Base-by-base conservation (phyloP, 2,329 filamentous ascomycete species). In the Neophaeococcomyces mojaviensis region DNA sequence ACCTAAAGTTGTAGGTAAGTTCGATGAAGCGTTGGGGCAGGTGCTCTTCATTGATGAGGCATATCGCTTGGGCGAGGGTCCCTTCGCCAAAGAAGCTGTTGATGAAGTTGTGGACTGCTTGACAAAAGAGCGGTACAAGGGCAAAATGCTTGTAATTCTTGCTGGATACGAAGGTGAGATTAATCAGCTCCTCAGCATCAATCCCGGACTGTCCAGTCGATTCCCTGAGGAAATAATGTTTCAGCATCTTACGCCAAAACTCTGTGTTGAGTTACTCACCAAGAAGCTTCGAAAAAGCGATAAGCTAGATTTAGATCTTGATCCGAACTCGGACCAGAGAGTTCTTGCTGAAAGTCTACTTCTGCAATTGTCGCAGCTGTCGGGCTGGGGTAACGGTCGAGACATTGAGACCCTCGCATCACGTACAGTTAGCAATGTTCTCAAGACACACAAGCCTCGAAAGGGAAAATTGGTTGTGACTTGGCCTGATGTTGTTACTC, bases 21-120 rank as follows among this genome's bases (percentile, higher is more conserved):
- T 89, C 0, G 60, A 78, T 3, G 68, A 79, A 26, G 53, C 64
- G 0, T 79, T 77, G 0, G 85, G 84, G 0, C 85, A 86, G 0
- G 81, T 81, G 0, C 57, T 87, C 1, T 89, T 90, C 57, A 82
- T 90, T 18, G 86, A 90, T 49, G 85, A 90, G 60, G 84, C 85
- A 0, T 88, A 90, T 56, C 84, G 89, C 51, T 68, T 90, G 0
- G 72, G 78, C 0, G 77, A 77, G 1, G 74, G 74, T 0, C 76
- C 77, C 45, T 86, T 77, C 54, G 78, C 75, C 0, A 71, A 73
- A 32, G 71, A 74, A 59, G 71, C 70, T 18, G 44, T 51, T 8
- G 46, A 50, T 31, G 49, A 54, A 28, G 10, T 54, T 10, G 46
- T 52, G 13, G 49, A 52, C 40, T 45, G 34, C 34, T 12, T 52